Evolutionary conservation across 306 rosid genomes (phyloP), one percentile per base, ranked within the genome.

Genomic region (Citrullus colocynthis): DNA sequence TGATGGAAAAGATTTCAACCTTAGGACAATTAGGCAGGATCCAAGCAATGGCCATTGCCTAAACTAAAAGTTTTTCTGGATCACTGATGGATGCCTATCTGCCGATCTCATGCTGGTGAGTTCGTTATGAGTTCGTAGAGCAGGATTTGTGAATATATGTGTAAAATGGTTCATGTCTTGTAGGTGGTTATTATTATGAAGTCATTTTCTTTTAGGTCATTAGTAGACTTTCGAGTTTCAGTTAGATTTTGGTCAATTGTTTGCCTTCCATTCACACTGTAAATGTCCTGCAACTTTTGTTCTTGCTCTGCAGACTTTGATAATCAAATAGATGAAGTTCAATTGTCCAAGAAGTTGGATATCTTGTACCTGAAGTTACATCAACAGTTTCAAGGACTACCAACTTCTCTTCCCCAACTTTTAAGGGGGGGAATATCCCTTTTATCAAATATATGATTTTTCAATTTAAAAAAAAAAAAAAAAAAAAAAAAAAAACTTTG

Each of bases 121-220:
- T 70, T 44, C 75, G 74, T 9, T 17, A 66, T 10, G 73, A 9
- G 37, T 48, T 70, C n/a, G n/a, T 42, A 39, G 60, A 51, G 7
- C 77, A 30, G 16, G 60, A 73, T 73, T 72, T 72, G 77, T 73
- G 77, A 73, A 73, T 73, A 73, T 16, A 32, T 32, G 45, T 73
- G 61, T 73, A 73, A 24, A 51, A 73, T 51, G 45, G 13, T 73
- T 7, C 2, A 37, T 42, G 28, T 48, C n/a, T 72, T 52, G 41
- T 72, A 24, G 59, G 41, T 72, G 11, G 14, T 48, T 72, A 9
- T 72, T 72, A 72, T 56, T 70, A 14, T 42, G 59, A 72, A 71
- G 15, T 30, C 12, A 9, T 28, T 30, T 52, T 49, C 60, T 30
- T 51, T 51, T 73, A 73, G 59, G 48, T 69, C 10, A 21, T 20